Percentiles rank a stretch among this genome's conserved stretches.
These are phyloP conservation scores for Lycium ferocissimum DNA, from an alignment of 257 asterid species.

Conservation along the genomic window DNA sequence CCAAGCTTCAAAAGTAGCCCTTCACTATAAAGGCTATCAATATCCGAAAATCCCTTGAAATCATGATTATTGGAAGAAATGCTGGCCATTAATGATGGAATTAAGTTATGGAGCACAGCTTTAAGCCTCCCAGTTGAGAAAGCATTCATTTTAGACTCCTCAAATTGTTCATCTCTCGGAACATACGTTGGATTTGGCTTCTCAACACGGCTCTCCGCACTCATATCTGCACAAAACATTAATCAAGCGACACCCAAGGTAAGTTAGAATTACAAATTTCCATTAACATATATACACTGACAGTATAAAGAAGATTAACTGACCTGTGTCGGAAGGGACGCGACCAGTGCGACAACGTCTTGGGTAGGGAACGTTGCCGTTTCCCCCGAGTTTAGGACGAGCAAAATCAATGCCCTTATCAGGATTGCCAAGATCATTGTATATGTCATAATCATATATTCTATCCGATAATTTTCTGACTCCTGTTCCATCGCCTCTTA, in stretches of 20 bases:
- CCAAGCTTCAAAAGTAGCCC: conserved; percentile 90
- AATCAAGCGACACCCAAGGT: background rate
- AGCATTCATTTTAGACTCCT: conserved; percentile 84
- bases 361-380: conserved; percentile 65
- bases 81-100: conserved; percentile 79
- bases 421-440: conserved; percentile 95
- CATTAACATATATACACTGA: background rate
- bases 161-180: conserved; percentile 95
- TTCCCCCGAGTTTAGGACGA: conserved; percentile 83
- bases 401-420: conserved; percentile 83
- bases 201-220: conserved; percentile 89
- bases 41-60: conserved; percentile 83
- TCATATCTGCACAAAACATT: conserved; percentile 50
- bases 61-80: conserved; percentile 80
- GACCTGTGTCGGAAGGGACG: conserved; percentile 74
- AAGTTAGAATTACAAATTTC: background rate
- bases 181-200: conserved; percentile 92
- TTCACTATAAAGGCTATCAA: conserved; percentile 84
- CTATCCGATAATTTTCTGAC: conserved; percentile 79
- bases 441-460: conserved; percentile 77
- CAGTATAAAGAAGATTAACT: conserved; percentile 25
- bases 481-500: conserved; percentile 88
- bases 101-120: conserved; percentile 80
- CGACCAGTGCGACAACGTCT: conserved; percentile 96
- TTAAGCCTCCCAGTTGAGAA: conserved; percentile 90